Evolutionary conservation across 495 filamentous ascomycete species (phyloP), one percentile per base, ranked within the genome.

Genomic region (Penicillium waksmanii): DNA sequence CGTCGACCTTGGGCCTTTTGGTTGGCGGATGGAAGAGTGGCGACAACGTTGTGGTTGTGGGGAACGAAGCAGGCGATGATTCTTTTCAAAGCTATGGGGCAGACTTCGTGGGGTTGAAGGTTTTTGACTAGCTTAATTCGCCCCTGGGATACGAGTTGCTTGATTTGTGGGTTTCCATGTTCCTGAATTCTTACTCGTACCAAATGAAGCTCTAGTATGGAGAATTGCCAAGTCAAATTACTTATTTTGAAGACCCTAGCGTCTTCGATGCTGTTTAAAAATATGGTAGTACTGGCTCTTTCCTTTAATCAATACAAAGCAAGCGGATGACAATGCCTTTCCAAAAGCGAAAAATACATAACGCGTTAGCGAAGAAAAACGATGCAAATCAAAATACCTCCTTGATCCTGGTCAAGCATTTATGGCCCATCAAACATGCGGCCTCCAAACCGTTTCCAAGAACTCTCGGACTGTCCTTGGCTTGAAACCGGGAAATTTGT

Each of bases 11-110:
- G 60, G 73, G 71, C 1, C 63, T 83, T 3, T 63, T 80, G 53
- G 62, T 77, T 4, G 69, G 72, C 40, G 81, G 79, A 0, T 84
- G 79, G 64, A 72, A 65, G 19, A 63, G 66, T 27, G 79, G 79
- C 2, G 63, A 56, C 13, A 78, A 81, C 66, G 60, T 56, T 46
- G 57, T 81, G 21, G 67, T 76, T 10, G 66, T 79, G n/a, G 68
- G 71, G 1, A 81, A 79, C 70, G 70, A 53, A 27, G 74, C 69
- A 13, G 65, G 56, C 3, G 63, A 52, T 17, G 66, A 61, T 47
- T 61, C 69, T 10, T 62, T 69, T 19, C 67, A 72, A 50, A 52
- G 64, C 33, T 79, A 67, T 51, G 76, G 62, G n/a, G 66, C 76
- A 1, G 76, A 80, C 59, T 76, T 80, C 55, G 75, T 81, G 17